Evolutionary conservation across 208 protist genomes (phyloP).

Genomic region (Crithidia fasciculata): DNA sequence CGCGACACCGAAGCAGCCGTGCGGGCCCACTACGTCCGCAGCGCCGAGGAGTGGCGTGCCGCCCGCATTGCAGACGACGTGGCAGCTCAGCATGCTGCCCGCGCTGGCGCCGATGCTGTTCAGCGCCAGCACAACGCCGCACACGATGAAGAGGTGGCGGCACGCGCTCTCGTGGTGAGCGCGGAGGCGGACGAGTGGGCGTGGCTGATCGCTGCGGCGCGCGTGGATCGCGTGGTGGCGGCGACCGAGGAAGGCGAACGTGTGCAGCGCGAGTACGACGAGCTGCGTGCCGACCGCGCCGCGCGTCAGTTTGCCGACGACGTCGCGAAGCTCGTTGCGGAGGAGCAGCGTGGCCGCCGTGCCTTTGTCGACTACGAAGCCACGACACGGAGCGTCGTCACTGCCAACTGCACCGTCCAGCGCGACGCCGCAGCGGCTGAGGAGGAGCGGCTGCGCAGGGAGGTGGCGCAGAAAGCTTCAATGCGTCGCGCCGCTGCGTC

Average conservation of each 20-base stretch:
- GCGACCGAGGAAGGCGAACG: conserved; percentile 38
- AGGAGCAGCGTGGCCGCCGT: conserved; percentile 27
- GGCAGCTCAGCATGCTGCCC: conserved; percentile 2
- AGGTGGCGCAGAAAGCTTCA: conserved; percentile 1
- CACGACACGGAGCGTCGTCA: conserved; percentile 13
- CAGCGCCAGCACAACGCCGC: conserved; percentile 2
- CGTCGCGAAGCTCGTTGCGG: conserved; percentile 18
- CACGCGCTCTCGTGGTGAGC: conserved; percentile 1
- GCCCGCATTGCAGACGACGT: conserved; percentile 14
- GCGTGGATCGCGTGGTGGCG: conserved; percentile 33
- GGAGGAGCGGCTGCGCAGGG: conserved; percentile 17
- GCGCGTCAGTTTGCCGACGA: conserved; percentile 18
- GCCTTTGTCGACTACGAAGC: conserved; percentile 30
- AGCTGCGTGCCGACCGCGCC: conserved; percentile 14
- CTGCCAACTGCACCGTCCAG: conserved; percentile 14
- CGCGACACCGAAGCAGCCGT: conserved; percentile 25
- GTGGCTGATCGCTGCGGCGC: conserved; percentile 31
- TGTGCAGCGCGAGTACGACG: conserved; percentile 42
- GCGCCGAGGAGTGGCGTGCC: conserved; percentile 21
- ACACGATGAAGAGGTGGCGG: conserved; percentile 7
- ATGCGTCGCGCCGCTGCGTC: conserved; percentile 10
- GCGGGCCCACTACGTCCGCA: conserved; percentile 27
- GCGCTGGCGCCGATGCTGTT: conserved; percentile 10
- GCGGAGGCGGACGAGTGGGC: conserved; percentile 29
- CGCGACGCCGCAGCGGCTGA: conserved; percentile 11